These are phyloP conservation scores for Rhododendron mucronatum DNA, from an alignment of 148 eudicot genomes.

Conservation along the genomic window DNA sequence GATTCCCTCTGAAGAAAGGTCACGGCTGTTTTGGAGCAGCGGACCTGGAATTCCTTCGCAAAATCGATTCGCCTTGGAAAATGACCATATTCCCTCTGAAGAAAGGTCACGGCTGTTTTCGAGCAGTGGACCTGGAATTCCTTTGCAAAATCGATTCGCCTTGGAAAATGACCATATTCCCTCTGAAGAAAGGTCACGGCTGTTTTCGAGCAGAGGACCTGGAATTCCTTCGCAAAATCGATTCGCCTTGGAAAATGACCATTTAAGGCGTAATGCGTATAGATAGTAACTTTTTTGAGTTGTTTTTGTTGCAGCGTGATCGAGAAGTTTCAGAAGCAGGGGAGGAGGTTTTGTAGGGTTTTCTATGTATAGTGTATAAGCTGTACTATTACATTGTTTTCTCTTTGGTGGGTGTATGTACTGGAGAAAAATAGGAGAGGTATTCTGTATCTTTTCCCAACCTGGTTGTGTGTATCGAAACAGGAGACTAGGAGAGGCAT, in stretches of 20 bases:
- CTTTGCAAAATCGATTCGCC: slow-evolving; percentile 18
- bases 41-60: slow-evolving; percentile 25
- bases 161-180: slow-evolving; percentile 18
- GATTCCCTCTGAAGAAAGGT: slow-evolving; percentile 21
- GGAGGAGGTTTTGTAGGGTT: not conserved
- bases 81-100: slow-evolving; percentile 10
- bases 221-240: slow-evolving; percentile 22
- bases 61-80: slow-evolving; percentile 14
- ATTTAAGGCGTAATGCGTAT: slow-evolving; percentile 31
- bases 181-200: not conserved
- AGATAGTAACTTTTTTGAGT: slow-evolving; percentile 9
- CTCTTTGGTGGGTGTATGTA: not conserved
- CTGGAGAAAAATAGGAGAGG: not conserved
- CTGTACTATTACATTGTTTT: not conserved
- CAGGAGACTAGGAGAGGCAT: not conserved
- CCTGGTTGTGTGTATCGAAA: not conserved
- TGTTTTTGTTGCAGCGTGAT: slow-evolving; percentile 1
- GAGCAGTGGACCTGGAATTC: slow-evolving; percentile 20
- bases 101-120: slow-evolving; percentile 6
- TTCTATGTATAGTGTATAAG: not conserved
- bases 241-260: slow-evolving; percentile 23
- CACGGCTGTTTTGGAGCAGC: slow-evolving; percentile 9
- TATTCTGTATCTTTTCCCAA: not conserved
- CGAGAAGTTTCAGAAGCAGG: not conserved
- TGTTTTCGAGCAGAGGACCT: slow-evolving; percentile 11